phyloP scores from a whole-genome alignment of 495 filamentous ascomycete species.

The Xylaria longipes region DNA sequence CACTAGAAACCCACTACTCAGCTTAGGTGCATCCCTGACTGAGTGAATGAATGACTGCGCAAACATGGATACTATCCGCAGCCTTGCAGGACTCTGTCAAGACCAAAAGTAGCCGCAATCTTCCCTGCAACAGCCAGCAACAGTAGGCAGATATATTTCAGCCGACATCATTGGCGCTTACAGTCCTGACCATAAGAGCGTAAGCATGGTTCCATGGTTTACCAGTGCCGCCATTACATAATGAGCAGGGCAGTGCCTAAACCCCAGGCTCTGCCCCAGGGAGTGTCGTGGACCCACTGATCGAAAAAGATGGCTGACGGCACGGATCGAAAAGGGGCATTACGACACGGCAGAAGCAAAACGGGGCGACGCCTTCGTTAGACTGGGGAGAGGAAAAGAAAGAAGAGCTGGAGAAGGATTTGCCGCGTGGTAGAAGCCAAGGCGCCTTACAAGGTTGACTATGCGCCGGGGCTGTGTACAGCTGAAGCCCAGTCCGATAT shows the following conservation, averaged over 20 bases:
- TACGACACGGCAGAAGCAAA: background rate
- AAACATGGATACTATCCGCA: background rate
- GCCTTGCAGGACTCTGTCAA: background rate
- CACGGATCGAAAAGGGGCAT: background rate
- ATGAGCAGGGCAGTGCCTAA: slow-evolving; percentile 1
- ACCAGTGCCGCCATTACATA: background rate
- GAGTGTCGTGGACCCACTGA: background rate
- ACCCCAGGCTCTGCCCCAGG: no score
- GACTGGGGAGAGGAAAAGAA: slow-evolving; percentile 5
- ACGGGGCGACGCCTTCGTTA: background rate
- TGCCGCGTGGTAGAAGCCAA: background rate
- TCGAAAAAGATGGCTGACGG: background rate
- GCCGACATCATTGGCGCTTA: background rate
- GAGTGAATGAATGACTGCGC: background rate
- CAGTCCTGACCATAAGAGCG: background rate
- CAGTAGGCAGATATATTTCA: slow-evolving; percentile 13
- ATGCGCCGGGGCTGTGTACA: slow-evolving; percentile 19
- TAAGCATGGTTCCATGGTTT: slow-evolving; percentile 2
- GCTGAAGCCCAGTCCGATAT: background rate
- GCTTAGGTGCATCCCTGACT: background rate
- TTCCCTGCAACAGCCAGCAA: background rate
- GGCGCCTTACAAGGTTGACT: slow-evolving; percentile 23
- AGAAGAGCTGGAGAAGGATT: slow-evolving; percentile 16
- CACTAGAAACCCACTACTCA: background rate
- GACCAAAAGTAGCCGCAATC: background rate